Base-by-base conservation (phyloP, 768 basidiomycete species). In the Postia placenta region DNA sequence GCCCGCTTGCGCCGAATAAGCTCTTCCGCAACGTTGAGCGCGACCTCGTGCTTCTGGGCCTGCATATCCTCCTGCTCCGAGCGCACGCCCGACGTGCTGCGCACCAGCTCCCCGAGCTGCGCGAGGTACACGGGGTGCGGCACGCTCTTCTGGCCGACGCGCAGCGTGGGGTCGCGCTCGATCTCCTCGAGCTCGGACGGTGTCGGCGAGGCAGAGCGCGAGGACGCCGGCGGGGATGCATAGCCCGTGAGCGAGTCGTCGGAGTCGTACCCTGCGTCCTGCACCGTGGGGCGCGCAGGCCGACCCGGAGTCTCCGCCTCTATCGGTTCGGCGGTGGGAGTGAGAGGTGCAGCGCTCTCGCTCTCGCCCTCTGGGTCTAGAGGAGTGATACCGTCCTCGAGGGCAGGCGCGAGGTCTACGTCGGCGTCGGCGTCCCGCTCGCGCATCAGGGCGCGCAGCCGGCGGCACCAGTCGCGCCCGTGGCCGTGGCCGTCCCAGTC, bases 101-200 rank as follows among this genome's bases (percentile, higher is more conserved):
- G 77, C n/a, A 98, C 68, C 58, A 96, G 69, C 42, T 80, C 80
- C 3, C 82, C 82, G 4, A 99, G 73, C 60, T 97, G 93, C 6
- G 78, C 78, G 11, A 98, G 79, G 64, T 97, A 99, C 7, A 98
- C 89, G 0, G 96, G 96, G 15, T 82, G 76, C n/a, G 74, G 61
- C 12, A 87, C 73, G 57, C 84, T 91, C 67, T 83, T 84, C 27
- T 67, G 67, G 5, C 81, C 83, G 5, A 88, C 74, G 41, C 76
- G 80, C 28, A 95, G 69, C 1, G 87, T 84, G 0, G 94, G 94
- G 56, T 97, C 92, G 45, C 78, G 82, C 59, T 88, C 89, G 26
- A 90, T 84, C 59, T 89, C 92, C 17, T 76, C 85, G 5, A 94
- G 78, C 55, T 89, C 87, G 2, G 81, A 81, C 2, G 81, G 83